Base-by-base conservation (phyloP, 2,329 filamentous ascomycete genomes). In the Trichophyton rubrum region DNA sequence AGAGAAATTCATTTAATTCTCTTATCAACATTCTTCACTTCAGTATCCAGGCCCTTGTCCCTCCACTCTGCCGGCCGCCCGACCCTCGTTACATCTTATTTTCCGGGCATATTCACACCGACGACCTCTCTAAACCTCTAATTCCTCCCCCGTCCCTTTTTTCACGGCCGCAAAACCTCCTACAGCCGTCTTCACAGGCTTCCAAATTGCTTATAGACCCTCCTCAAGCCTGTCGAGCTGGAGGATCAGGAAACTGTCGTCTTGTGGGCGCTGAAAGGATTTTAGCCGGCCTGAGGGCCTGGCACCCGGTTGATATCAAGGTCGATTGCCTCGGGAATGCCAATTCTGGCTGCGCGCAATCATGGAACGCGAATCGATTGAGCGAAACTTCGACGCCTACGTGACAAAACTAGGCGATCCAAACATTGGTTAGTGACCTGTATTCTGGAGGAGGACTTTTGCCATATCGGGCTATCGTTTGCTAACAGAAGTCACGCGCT, bases 321-420 rank as follows among this genome's bases (percentile, higher is more conserved):
- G 5, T 17, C 59, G 43, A 24, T 30, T 60, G 41, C 38, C 22
- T 27, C 33, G 45, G 55, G 53, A 56, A 61, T 63, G 62, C 43
- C 53, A 55, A 24, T 40, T 35, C 27, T 33, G 51, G 22, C 53
- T 47, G 43, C 41, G 57, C 43, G 17, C 43, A 49, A 49, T 59
- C 43, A 64, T 65, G 63, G 63, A 64, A 38, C 62, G 65, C 65
- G 67, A 66, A 64, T 68, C 63, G 61, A 75, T 76, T 70, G 75
- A 78, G 68, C 71, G 74, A 62, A 76, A 73, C 60, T 78, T 79
- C 62, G 79, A 81, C 65, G 71, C 76, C 59, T 80, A 77, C 66
- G 77, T 77, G 64, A 73, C 69, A 61, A 78, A 77, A 71, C 73
- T 80, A 63, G 73, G 72, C 57, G 77, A 80, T 67, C 71, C 75